Conservation (phyloP, 2,329 filamentous ascomycete species). For the Cercospora sp. region DNA sequence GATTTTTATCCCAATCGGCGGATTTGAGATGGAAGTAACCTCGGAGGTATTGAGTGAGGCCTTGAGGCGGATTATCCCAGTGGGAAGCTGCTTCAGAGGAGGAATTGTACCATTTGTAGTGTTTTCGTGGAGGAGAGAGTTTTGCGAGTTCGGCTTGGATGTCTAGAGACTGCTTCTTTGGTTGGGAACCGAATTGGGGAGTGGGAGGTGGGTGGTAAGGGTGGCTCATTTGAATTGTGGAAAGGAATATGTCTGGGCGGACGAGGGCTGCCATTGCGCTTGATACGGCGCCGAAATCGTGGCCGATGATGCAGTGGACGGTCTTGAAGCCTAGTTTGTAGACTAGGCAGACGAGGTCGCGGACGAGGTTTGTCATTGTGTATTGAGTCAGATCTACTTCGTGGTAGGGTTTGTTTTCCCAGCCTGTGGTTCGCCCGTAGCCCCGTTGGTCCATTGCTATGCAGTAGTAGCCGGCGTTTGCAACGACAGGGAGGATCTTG, state of each 20-base stretch:
- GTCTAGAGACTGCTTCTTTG: slow-evolving; percentile 40
- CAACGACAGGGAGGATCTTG: slow-evolving; percentile 60
- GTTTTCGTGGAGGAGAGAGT: slow-evolving; percentile 60
- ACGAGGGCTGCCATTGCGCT: slow-evolving; percentile 61
- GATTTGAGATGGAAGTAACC: slow-evolving; percentile 70
- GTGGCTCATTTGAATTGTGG: slow-evolving; percentile 64
- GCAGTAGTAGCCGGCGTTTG: slow-evolving; percentile 62
- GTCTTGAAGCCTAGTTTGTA: slow-evolving; percentile 60
- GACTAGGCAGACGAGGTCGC: slow-evolving; percentile 63
- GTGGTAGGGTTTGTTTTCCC: slow-evolving; percentile 54
- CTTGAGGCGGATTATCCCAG: slow-evolving; percentile 52
- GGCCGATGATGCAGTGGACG: slow-evolving; percentile 62
- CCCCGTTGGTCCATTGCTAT: slow-evolving; percentile 68
- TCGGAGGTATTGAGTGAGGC: slow-evolving; percentile 61
- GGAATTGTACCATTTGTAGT: slow-evolving; percentile 69
- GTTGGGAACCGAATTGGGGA: slow-evolving; percentile 52
- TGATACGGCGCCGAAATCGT: slow-evolving; percentile 66
- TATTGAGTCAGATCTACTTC: slow-evolving; percentile 59
- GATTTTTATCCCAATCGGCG: slow-evolving; percentile 54
- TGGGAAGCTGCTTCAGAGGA: slow-evolving; percentile 49
- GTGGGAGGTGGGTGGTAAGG: slow-evolving; percentile 58
- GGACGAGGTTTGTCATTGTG: slow-evolving; percentile 58
- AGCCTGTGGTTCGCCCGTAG: slow-evolving; percentile 65
- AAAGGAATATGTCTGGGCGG: slow-evolving; percentile 64
- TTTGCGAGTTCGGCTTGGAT: slow-evolving; percentile 59